Evolutionary conservation across 2,329 filamentous ascomycete species (phyloP), one percentile per base, ranked within the genome.

Genomic region (Alternaria incomplexa): DNA sequence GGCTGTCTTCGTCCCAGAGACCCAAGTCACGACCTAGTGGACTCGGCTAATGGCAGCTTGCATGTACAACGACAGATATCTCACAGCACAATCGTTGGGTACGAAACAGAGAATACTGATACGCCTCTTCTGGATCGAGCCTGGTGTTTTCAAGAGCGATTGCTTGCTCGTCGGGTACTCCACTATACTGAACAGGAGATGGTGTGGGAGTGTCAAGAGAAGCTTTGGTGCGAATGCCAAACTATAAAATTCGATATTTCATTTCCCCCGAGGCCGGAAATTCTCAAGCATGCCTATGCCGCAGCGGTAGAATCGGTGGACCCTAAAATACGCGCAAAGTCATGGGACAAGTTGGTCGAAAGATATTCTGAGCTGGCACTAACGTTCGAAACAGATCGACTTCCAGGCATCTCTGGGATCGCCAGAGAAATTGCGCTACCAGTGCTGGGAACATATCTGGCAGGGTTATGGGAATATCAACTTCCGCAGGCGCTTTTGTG

Each of bases 21-120:
- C 0, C 36, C n/a, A 0, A 40, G 36, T 5, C 2, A 3, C 8
- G n/a, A 40, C 36, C 3, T 40, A 5, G 0, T 4, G 0, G 32
- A 0, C 2, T 1, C 32, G 2, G 0, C 0, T 4, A 3, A 10
- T 2, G 15, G 4, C 2, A 40, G 36, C 15, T 40, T 40, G 0
- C 3, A 40, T 1, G 36, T 40, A 40, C 36, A 40, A 10, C 36
- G 15, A 17, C 0, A 1, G 15, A 40, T 40, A 10, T 5, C 0
- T 0, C 36, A 40, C 32, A 8, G 4, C 32, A 40, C 32, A 1
- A 9, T 40, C n/a, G n/a, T n/a, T n/a, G n/a, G n/a, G n/a, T n/a
- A n/a, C n/a, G n/a, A n/a, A n/a, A n/a, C n/a, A n/a, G n/a, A n/a
- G n/a, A n/a, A n/a, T n/a, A n/a, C n/a, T n/a, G n/a, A n/a, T n/a